Base-by-base conservation (phyloP, 2,329 filamentous ascomycete genomes). In the Colletotrichum neosansevieriae region DNA sequence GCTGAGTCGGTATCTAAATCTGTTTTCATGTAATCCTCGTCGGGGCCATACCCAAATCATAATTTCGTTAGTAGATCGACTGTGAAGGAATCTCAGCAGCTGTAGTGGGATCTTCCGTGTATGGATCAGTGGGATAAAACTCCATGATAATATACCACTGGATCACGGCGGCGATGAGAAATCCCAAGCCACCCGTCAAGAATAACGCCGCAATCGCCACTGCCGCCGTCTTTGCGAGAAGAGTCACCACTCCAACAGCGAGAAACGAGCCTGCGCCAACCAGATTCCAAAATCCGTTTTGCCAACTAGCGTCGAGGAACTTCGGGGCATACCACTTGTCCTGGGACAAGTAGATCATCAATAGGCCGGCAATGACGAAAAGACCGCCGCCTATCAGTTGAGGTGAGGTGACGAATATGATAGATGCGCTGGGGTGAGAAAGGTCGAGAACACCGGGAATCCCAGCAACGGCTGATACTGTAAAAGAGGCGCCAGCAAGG, bases 121-220 rank as follows among this genome's bases (percentile, higher is more conserved):
- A 69, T 3, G 66, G 66, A 21, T 69, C 56, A 34, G 40, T 40
- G 12, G 66, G 66, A 24, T 69, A 69, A 2, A 42, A 69, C 24
- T 69, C 66, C 66, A 69, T 69, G 6, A 69, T 65, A 6, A 69
- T 69, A 62, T 69, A 69, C 66, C 54, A 66, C 62, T 69, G 66
- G 5, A 69, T 66, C 24, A 69, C 1, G 7, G 61, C 63, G 17
- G 66, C 66, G 10, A 66, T 24, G 12, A 69, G 7, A 32, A 69
- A 69, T 0, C 66, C 66, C 4, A 69, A 17, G 3, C 66, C 66
- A 19, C 54, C 63, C 0, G 63, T 69, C 54, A 69, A 4, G 15
- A 60, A 54, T 6, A 69, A 32, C 44, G 61, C 51, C 15, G 61
- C 54, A 13, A 66, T 36, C 2, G 56, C 53, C 21, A 69, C 21